Percentiles rank a stretch among this genome's conserved stretches.
These are phyloP conservation scores for Xylaria nigripes DNA, from an alignment of 495 filamentous ascomycete species.

Conservation along the genomic window DNA sequence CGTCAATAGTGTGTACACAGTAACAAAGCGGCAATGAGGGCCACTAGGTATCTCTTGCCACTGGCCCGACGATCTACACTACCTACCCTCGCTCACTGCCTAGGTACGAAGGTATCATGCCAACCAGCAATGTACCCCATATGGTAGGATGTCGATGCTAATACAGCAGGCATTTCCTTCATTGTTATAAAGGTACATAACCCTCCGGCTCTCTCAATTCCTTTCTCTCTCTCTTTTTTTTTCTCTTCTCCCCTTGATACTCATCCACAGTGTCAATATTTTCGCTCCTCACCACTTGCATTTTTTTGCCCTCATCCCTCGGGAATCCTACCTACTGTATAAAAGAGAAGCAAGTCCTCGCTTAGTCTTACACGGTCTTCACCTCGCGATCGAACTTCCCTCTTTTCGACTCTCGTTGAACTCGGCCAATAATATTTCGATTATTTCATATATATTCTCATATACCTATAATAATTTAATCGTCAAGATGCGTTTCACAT, in stretches of 20 bases:
- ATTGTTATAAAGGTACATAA: neutral
- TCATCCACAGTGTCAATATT: neutral
- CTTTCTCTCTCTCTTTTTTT: neutral
- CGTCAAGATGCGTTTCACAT: slow-evolving; percentile 37
- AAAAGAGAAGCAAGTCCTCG: neutral
- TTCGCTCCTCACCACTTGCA: neutral
- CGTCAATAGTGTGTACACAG: neutral
- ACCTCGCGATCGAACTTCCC: neutral
- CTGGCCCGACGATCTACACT: neutral
- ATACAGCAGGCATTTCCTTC: neutral
- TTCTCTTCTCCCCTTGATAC: neutral
- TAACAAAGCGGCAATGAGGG: neutral
- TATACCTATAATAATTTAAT: slow-evolving; percentile 23
- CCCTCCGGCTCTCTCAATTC: neutral
- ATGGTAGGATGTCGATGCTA: no score
- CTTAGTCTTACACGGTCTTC: neutral
- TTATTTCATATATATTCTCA: slow-evolving; percentile 2
- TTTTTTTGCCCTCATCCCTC: neutral
- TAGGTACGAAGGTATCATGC: no score
- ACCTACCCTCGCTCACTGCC: neutral
- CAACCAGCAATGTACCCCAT: no score
- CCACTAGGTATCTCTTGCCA: neutral
- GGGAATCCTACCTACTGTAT: neutral
- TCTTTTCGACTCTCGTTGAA: slow-evolving; percentile 8
- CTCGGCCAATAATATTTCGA: slow-evolving; percentile 9